Evolutionary conservation across 2,329 filamentous ascomycete genomes (phyloP).

Genomic region (Metarhizium rileyi): DNA sequence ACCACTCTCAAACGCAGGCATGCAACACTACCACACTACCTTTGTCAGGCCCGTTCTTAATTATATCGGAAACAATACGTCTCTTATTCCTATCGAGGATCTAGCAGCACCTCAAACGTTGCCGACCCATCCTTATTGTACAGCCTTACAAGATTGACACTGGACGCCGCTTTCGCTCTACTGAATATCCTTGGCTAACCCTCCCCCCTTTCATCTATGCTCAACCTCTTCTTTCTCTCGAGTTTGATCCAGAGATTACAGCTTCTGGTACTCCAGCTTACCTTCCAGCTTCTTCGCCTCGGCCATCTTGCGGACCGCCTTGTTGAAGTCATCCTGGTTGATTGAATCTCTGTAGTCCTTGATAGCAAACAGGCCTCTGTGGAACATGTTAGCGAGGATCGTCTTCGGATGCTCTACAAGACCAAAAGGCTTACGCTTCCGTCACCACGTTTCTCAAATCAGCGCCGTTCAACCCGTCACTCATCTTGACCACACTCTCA

Average conservation of each 20-base stretch:
- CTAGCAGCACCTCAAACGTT: not conserved
- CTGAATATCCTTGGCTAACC: not conserved
- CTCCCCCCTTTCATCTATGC: not conserved
- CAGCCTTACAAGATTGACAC: not conserved
- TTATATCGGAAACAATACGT: no score
- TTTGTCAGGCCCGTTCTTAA: no score
- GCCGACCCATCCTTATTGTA: not conserved
- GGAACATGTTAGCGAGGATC: constrained; percentile 2
- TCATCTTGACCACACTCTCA: constrained; percentile 99
- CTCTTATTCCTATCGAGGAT: not conserved
- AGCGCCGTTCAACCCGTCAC: constrained; percentile 92
- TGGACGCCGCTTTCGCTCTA: not conserved
- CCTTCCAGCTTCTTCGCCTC: constrained; percentile 98
- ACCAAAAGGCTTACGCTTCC: constrained; percentile 68
- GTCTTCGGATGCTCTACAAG: not conserved
- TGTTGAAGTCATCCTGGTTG: constrained; percentile 99
- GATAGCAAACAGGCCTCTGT: constrained; percentile 88
- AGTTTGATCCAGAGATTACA: constrained; percentile 47
- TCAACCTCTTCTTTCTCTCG: not conserved
- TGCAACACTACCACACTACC: no score
- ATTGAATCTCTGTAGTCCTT: constrained; percentile 95
- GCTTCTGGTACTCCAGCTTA: constrained; percentile 95
- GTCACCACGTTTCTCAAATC: constrained; percentile 97
- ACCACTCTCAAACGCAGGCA: no score
- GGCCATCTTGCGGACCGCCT: constrained; percentile 93